phyloP scores from a whole-genome alignment of 1,139 yeast genomes.

The Diutina neorugosa region DNA sequence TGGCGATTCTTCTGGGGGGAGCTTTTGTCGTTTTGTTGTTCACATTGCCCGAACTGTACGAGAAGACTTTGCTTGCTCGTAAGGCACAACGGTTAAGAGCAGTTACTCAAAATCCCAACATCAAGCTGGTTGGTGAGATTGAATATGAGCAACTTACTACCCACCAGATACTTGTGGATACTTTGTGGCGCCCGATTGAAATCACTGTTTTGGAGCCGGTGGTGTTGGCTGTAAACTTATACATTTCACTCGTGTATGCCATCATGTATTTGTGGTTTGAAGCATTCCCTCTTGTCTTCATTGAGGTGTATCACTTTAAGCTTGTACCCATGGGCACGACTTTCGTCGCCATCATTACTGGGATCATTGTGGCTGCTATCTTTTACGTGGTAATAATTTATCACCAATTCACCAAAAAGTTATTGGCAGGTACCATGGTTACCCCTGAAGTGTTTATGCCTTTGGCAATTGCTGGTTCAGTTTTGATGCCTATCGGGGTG shows the following conservation, averaged over 20 bases:
- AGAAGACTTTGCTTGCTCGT: conserved; percentile 30
- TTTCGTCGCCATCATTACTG: conserved; percentile 32
- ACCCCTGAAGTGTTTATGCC: conserved; percentile 53
- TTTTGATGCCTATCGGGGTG: conserved; percentile 30
- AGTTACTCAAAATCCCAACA: conserved; percentile 12
- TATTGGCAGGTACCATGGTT: conserved; percentile 22
- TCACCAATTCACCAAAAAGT: conserved; percentile 16
- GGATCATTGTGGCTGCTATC: conserved; percentile 18
- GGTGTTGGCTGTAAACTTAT: conserved; percentile 33
- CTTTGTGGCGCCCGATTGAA: conserved; percentile 39
- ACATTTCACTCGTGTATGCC: conserved; percentile 43
- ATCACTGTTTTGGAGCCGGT: conserved; percentile 32
- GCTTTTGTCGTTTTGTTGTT: conserved; percentile 19
- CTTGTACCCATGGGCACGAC: conserved; percentile 35
- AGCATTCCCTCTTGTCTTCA: conserved; percentile 46
- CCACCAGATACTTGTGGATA: conserved; percentile 19
- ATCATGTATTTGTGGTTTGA: conserved; percentile 48
- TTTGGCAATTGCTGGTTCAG: conserved; percentile 34
- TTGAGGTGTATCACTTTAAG: conserved; percentile 33
- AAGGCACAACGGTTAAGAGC: conserved; percentile 34
- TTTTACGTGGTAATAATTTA: conserved; percentile 15
- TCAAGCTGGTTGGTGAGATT: conserved; percentile 27
- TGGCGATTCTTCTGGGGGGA: conserved; percentile 23
- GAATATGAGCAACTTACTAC: conserved; percentile 20
- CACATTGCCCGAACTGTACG: conserved; percentile 41